Evolutionary conservation across 345 rosid genomes (phyloP).

Genomic region (Citrus inodora): DNA sequence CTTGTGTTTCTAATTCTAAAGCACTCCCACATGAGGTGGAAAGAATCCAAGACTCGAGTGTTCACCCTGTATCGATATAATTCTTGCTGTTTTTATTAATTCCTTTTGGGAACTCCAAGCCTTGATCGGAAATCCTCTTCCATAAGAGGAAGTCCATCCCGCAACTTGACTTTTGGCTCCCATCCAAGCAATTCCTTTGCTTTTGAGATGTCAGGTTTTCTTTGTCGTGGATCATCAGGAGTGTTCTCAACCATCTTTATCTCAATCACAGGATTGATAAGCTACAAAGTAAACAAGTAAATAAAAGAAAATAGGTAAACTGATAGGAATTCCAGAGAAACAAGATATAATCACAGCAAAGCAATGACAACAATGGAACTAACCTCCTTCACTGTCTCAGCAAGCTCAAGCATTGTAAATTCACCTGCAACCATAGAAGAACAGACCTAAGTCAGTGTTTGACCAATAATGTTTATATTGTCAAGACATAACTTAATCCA

Average conservation of each 20-base stretch:
- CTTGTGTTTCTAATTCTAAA: not conserved
- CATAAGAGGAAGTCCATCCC: conserved; percentile 87
- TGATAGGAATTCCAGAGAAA: not conserved
- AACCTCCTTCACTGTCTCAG: conserved; percentile 93
- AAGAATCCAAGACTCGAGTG: not conserved
- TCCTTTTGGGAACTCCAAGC: conserved; percentile 53
- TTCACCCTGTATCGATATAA: not conserved
- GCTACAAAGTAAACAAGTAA: conserved; percentile 30
- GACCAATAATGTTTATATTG: not conserved
- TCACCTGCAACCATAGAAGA: conserved; percentile 45
- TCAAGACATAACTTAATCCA: not conserved
- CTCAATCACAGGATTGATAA: conserved; percentile 72
- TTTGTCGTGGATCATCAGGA: conserved; percentile 87
- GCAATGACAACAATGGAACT: conserved; percentile 9
- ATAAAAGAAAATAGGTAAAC: not conserved
- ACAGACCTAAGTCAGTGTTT: not conserved
- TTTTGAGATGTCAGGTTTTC: conserved; percentile 85
- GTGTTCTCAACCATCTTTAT: conserved; percentile 89
- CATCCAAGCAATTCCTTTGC: conserved; percentile 85
- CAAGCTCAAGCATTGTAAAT: conserved; percentile 87
- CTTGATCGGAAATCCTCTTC: conserved; percentile 82
- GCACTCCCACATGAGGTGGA: not conserved
- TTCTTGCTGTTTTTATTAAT: not conserved
- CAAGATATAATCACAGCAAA: not conserved
- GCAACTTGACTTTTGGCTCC: conserved; percentile 86